phyloP scores from a whole-genome alignment of 2,329 filamentous ascomycete genomes.

The Hymenoscyphus albidus region DNA sequence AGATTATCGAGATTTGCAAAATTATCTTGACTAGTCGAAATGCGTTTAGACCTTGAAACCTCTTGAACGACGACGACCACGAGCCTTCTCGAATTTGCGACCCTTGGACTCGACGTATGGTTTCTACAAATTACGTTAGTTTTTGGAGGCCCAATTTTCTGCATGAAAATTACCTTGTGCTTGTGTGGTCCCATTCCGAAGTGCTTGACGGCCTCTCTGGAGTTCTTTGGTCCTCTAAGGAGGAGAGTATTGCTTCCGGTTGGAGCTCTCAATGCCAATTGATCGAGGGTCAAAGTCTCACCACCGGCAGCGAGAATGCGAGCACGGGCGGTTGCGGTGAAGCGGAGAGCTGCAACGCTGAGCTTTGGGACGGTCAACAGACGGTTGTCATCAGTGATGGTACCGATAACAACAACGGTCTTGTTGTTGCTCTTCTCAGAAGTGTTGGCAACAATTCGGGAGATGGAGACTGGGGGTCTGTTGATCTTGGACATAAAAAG shows the following conservation, averaged over 20 bases:
- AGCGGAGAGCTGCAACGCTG: slow-evolving; percentile 88
- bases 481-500: slow-evolving; percentile 99
- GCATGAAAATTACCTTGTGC: slow-evolving; percentile 72
- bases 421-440: slow-evolving; percentile 65
- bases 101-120: slow-evolving; percentile 97
- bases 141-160: background rate
- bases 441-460: slow-evolving; percentile 74
- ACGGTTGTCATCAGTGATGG: slow-evolving; percentile 97
- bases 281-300: slow-evolving; percentile 92
- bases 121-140: slow-evolving; percentile 61
- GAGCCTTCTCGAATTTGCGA: slow-evolving; percentile 98
- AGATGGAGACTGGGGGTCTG: slow-evolving; percentile 91
- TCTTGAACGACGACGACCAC: slow-evolving; percentile 96
- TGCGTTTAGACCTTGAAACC: slow-evolving; percentile 97
- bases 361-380: slow-evolving; percentile 87
- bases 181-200: slow-evolving; percentile 98
- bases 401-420: slow-evolving; percentile 91
- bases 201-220: slow-evolving; percentile 97
- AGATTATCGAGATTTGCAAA: slow-evolving; percentile 25
- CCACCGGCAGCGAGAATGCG: slow-evolving; percentile 91
- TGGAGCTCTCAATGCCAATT: slow-evolving; percentile 91
- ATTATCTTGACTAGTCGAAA: slow-evolving; percentile 19
- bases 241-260: slow-evolving; percentile 97
- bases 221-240: slow-evolving; percentile 96
- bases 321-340: slow-evolving; percentile 93